Evolutionary conservation across 768 basidiomycete genomes (phyloP), one percentile per base, ranked within the genome.

Genomic region (Sarcodon aspratus): DNA sequence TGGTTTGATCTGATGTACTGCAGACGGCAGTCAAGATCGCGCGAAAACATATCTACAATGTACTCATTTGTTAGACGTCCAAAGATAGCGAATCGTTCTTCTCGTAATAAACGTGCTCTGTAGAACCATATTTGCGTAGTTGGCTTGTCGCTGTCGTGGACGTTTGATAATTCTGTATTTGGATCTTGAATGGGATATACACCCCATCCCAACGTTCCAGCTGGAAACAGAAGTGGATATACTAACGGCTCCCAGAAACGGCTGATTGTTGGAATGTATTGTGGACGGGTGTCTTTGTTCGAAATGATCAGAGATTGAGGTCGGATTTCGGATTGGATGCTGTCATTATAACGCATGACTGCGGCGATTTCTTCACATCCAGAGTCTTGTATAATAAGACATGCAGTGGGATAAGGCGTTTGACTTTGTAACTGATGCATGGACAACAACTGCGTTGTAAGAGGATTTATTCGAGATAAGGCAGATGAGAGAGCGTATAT

Each of bases 11-110:
- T n/a, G n/a, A n/a, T n/a, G n/a, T n/a, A n/a, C n/a, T 54, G 48
- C 6, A 71, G 52, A 0, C 62, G 52, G 8, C 50, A 40, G 48
- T 71, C 69, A 1, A 66, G 45, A 21, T 64, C 58, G 1, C 63
- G 57, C 0, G 59, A 61, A 48, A 63, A 69, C 70, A 70, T 71
- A 44, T 71, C 67, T 31, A 66, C 61, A 8, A 66, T n/a, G 36
- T 69, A 69, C 49, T 70, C 62, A 48, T 59, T 62, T 0, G 57
- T 50, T 0, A 71, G 50, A 0, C 64, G 56, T 0, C 68, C 65
- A 53, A 70, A 70, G 0, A 64, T 59, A 1, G 27, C 32, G 44
- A 70, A 70, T 0, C 65, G 54, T 1, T 48, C 45, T 32, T 69
- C 63, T 0, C 58, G 49, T 1, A 70, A 57, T 0, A 71, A 51